Conservation (phyloP, 2,329 filamentous ascomycete species). For the Fusarium hostae region DNA sequence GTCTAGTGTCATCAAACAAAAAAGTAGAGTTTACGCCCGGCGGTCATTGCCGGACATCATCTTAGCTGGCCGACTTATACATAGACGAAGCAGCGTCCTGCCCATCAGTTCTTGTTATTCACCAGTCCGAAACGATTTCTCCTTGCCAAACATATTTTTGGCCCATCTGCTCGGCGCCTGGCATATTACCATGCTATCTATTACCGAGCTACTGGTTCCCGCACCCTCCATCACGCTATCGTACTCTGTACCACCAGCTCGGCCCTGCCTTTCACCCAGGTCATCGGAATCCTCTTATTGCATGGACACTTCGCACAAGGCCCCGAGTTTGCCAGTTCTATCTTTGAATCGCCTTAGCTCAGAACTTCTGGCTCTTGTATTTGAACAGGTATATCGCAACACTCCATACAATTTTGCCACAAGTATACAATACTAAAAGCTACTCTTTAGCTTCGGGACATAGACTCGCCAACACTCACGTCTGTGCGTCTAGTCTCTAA, state of each 20-base stretch:
- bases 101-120: constrained; percentile 3
- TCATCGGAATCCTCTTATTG: constrained; percentile 22
- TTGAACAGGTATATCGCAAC: constrained; percentile 52
- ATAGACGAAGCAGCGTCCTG: constrained; percentile 26
- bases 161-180: neutral
- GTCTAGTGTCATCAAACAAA: constrained; percentile 43
- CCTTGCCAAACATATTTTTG: constrained; percentile 12
- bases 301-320: constrained; percentile 37
- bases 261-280: constrained; percentile 14
- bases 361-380: constrained; percentile 56
- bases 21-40: constrained; percentile 21
- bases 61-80: constrained; percentile 32
- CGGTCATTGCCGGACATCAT: constrained; percentile 8
- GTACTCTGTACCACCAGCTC: constrained; percentile 26
- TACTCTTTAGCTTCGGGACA: constrained; percentile 52
- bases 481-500: constrained; percentile 52
- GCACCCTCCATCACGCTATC: constrained; percentile 34
- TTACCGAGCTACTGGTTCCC: constrained; percentile 37
- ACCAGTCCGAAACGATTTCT: neutral
- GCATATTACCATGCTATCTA: constrained; percentile 36
- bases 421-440: constrained; percentile 20
- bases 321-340: constrained; percentile 7
- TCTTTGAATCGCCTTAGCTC: constrained; percentile 52
- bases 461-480: constrained; percentile 50
- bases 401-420: neutral